These are phyloP conservation scores for Aspergillus asperescens DNA, from an alignment of 495 filamentous ascomycete species.

Conservation along the genomic window DNA sequence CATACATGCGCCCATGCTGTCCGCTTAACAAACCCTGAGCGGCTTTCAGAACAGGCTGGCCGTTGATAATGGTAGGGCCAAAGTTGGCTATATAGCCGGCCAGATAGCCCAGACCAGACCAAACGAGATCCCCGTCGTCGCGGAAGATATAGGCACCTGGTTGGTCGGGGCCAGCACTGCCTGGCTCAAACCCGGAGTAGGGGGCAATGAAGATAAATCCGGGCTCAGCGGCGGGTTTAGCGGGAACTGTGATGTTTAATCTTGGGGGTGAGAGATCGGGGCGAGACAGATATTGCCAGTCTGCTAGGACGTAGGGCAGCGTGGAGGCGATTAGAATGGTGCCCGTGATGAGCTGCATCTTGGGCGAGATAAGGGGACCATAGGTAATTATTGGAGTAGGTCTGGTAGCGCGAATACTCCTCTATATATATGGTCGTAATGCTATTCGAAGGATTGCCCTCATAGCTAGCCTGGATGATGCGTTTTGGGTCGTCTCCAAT, in stretches of 20 bases:
- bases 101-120: constrained; percentile 47
- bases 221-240: constrained; percentile 29
- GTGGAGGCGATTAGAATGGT: not conserved
- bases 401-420: not conserved
- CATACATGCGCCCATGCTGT: constrained; percentile 41
- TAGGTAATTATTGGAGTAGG: too few species aligned
- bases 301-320: not conserved
- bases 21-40: constrained; percentile 45
- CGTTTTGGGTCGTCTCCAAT: not conserved
- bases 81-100: constrained; percentile 40
- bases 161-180: constrained; percentile 17
- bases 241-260: constrained; percentile 49
- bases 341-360: not conserved
- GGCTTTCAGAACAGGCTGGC: constrained; percentile 38
- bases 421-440: not conserved
- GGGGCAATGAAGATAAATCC: constrained; percentile 49
- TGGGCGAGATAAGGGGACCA: not conserved
- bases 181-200: constrained; percentile 30
- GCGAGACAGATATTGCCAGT: constrained; percentile 36
- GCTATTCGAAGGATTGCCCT: too few species aligned
- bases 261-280: constrained; percentile 45
- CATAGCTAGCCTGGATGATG: not conserved
- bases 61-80: constrained; percentile 28
- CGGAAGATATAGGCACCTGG: constrained; percentile 46
- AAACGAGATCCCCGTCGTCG: constrained; percentile 47